Base-by-base conservation (phyloP, 164 flowering plant species). In the Stephania yunnanensis region DNA sequence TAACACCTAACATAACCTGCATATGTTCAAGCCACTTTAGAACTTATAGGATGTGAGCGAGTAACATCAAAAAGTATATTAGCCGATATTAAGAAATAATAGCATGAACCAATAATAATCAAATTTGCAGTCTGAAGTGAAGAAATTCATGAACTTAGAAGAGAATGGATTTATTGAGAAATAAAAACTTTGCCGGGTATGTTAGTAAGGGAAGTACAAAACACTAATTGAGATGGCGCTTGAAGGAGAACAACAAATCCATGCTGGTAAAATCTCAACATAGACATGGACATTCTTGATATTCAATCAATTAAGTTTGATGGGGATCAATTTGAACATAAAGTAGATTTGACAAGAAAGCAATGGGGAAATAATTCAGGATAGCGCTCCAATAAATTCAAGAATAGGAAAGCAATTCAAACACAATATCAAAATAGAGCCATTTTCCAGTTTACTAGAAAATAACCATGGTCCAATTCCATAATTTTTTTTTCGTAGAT, bases 1-100 rank as follows among this genome's bases (percentile, higher is more conserved):
- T 84, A 7, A 87, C 93, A 75, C 96, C 97, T 79, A 91, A 86
- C 78, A 95, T 86, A 46, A 95, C 97, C 99, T 95, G 91, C 80
- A 63, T 30, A 53, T 36, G 10, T 64, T 80, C 70, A 69, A 69
- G 79, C 78, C 64, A 76, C 73, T 55, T 45, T 20, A 78, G 5
- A n/a, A 29, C 46, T 68, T n/a, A 25, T 11, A 74, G 31, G 29
- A 75, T 29, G 58, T 31, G 13, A 17, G 46, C 69, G 44, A 71
- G 15, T 44, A 76, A 50, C 68, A 10, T 29, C 17, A 46, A 44
- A 48, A 36, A 12, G 36, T 11, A 30, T 9, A 12, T 19, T 11
- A 30, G 46, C 44, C 10, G 15, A 66, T 66, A 66, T 30, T 10
- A 42, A 10, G 17, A 66, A 66, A 25, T 25, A 25, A 25, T 29